Conservation (phyloP, 2,329 filamentous ascomycete genomes). For the Cladophialophora chaetospira region DNA sequence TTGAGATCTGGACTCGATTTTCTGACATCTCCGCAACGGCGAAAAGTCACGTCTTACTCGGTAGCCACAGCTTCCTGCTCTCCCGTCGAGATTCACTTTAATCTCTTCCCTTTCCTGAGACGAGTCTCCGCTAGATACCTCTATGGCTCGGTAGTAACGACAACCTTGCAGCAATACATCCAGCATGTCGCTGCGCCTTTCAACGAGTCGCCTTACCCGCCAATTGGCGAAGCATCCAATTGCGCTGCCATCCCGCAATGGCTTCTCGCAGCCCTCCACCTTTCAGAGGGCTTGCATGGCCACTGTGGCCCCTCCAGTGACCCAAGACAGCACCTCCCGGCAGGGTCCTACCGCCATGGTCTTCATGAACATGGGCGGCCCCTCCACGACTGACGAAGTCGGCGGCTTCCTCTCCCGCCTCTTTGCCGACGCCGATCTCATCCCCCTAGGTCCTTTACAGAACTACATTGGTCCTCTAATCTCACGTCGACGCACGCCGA, state of each 20-base stretch:
- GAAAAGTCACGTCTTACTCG: not conserved
- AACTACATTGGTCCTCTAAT: slow-evolving; percentile 88
- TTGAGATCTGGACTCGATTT: not conserved
- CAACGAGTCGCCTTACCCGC: slow-evolving; percentile 14
- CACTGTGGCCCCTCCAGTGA: slow-evolving; percentile 72
- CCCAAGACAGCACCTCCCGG: slow-evolving; percentile 69
- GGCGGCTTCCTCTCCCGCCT: slow-evolving; percentile 84
- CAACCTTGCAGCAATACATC: not conserved
- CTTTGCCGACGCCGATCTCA: slow-evolving; percentile 91
- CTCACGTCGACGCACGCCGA: slow-evolving; percentile 82
- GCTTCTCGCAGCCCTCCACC: slow-evolving; percentile 5
- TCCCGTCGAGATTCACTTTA: not conserved
- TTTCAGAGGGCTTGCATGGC: slow-evolving; percentile 48
- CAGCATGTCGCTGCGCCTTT: slow-evolving; percentile 26
- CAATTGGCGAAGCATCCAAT: slow-evolving; percentile 10
- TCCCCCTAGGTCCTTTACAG: slow-evolving; percentile 91
- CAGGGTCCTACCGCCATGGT: slow-evolving; percentile 95
- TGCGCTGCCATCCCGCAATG: not conserved
- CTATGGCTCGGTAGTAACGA: slow-evolving; percentile 21
- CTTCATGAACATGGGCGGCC: slow-evolving; percentile 98
- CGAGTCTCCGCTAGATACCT: too few relatives aligned
- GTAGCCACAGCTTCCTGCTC: not conserved
- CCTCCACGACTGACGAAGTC: slow-evolving; percentile 84
- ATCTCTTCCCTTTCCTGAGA: slow-evolving; percentile 2
- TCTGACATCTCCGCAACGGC: not conserved